Evolutionary conservation across 768 basidiomycete genomes (phyloP), one percentile per base, ranked within the genome.

Genomic region (Lactarius hatsudake): DNA sequence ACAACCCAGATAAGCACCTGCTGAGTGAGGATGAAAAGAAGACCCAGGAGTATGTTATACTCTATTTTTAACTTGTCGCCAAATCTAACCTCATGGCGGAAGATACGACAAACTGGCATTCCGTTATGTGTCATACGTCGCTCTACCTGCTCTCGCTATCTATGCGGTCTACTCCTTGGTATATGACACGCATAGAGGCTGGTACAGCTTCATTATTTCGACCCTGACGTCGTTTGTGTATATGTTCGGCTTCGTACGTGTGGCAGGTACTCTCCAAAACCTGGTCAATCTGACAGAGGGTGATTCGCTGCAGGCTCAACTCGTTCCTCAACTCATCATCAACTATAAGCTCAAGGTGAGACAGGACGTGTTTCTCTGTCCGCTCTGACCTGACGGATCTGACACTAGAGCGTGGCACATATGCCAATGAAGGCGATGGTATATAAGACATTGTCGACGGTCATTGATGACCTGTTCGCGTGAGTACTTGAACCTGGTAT

Each of bases 351-450:
- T 98, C 67, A 95, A 95, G 90, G 89, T 90, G 71, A 68, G 79
- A 74, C 61, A 64, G 43, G 13, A 26, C 23, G 17, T 38, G 36
- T 71, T 26, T 64, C 56, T 58, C 20, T 23, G 28, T 53, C 23
- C 13, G 26, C 26, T 26, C 51, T 13, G 40, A 36, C 28, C 57
- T 71, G 45, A 65, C 54, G 28, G 18, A 56, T 17, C n/a, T 15
- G 36, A 36, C 17, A 62, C 32, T 79, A 95, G 90, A 94, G 90
- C 76, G 95, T 97, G 42, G 91, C 96, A 55, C 96, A 98, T 76
- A 94, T 98, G 90, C 96, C 96, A 23, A 96, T 97, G 90, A 97
- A 96, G 76, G 91, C 96, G 4, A 94, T 98, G 93, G 88, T 95
- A 71, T 96, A 94, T 83, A 97, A 96, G 80, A 88, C 91, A 1